phyloP scores from a whole-genome alignment of 192 early-diverging fungal species.

The Coemansia sp. region DNA sequence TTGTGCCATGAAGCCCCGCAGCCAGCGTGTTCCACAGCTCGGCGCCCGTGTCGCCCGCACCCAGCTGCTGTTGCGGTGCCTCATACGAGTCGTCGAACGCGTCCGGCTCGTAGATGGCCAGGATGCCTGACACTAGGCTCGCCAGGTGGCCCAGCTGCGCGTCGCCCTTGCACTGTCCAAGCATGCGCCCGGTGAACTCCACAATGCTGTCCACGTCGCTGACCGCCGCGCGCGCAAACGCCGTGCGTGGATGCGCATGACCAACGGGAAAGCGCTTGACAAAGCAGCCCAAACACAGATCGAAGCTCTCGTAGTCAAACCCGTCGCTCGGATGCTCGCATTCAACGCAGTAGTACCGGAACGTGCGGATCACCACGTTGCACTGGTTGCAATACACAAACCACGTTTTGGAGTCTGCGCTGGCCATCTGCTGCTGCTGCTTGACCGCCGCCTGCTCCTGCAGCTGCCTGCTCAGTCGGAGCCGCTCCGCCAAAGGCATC shows the following conservation, averaged over 20 bases:
- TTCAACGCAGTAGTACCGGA: slow-evolving; percentile 80
- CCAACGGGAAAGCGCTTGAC: slow-evolving; percentile 64
- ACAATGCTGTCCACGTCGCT: slow-evolving; percentile 39
- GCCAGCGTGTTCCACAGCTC: slow-evolving; percentile 40
- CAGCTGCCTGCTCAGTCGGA: slow-evolving; percentile 10
- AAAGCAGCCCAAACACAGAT: slow-evolving; percentile 74
- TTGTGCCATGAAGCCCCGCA: slow-evolving; percentile 47
- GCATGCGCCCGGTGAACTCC: slow-evolving; percentile 25
- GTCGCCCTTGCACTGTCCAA: slow-evolving; percentile 8
- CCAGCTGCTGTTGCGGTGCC: neutral
- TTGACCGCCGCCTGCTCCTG: neutral
- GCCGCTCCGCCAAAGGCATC: slow-evolving; percentile 35
- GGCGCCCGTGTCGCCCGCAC: neutral
- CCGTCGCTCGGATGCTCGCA: slow-evolving; percentile 74
- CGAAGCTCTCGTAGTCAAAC: slow-evolving; percentile 68
- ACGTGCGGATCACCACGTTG: slow-evolving; percentile 74
- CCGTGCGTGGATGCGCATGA: slow-evolving; percentile 75
- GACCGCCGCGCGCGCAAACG: slow-evolving; percentile 67
- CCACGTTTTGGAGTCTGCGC: slow-evolving; percentile 57
- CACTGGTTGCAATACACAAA: slow-evolving; percentile 79
- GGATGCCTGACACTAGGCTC: slow-evolving; percentile 6
- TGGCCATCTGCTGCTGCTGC: neutral
- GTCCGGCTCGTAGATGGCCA: slow-evolving; percentile 38
- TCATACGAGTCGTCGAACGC: slow-evolving; percentile 29
- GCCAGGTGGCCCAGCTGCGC: neutral